phyloP scores from a whole-genome alignment of 164 flowering plant genomes.

The Vitis rupestris region DNA sequence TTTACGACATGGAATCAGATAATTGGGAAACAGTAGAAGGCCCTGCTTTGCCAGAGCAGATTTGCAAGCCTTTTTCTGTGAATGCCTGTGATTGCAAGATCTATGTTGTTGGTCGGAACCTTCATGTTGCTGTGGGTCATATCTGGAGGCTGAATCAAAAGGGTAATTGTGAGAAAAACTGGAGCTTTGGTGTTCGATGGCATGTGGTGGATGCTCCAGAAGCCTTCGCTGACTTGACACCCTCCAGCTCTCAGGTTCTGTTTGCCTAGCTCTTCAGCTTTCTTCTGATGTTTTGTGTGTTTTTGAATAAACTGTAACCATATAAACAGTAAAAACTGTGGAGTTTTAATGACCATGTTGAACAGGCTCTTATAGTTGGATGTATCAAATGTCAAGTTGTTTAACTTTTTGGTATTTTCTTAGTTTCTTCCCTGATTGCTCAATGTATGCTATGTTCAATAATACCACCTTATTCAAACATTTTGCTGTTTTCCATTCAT shows the following conservation, averaged over 20 bases:
- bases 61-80: slow-evolving; percentile 63
- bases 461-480: not conserved
- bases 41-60: slow-evolving; percentile 54
- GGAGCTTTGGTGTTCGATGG: slow-evolving; percentile 64
- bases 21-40: slow-evolving; percentile 61
- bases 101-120: slow-evolving; percentile 70
- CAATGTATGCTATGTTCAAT: not conserved
- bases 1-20: slow-evolving; percentile 48
- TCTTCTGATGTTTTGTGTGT: slow-evolving; percentile 4
- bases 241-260: slow-evolving; percentile 82
- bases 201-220: slow-evolving; percentile 67
- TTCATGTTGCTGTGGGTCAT: slow-evolving; percentile 78
- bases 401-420: not conserved
- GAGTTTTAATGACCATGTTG: slow-evolving; percentile 7
- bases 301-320: slow-evolving; percentile 20
- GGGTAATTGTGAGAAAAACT: slow-evolving; percentile 22
- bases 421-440: not conserved
- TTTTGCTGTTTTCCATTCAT: not conserved
- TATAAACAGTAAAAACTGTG: not conserved
- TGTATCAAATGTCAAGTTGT: not conserved
- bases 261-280: slow-evolving; percentile 47
- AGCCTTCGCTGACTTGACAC: slow-evolving; percentile 56
- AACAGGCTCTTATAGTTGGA: slow-evolving; percentile 3
- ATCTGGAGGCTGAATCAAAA: slow-evolving; percentile 27
- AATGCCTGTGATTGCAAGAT: slow-evolving; percentile 41